These are phyloP conservation scores for Globisporangium rhizosaccharum DNA, from an alignment of 352 stramenopile species.

Conservation along the genomic window DNA sequence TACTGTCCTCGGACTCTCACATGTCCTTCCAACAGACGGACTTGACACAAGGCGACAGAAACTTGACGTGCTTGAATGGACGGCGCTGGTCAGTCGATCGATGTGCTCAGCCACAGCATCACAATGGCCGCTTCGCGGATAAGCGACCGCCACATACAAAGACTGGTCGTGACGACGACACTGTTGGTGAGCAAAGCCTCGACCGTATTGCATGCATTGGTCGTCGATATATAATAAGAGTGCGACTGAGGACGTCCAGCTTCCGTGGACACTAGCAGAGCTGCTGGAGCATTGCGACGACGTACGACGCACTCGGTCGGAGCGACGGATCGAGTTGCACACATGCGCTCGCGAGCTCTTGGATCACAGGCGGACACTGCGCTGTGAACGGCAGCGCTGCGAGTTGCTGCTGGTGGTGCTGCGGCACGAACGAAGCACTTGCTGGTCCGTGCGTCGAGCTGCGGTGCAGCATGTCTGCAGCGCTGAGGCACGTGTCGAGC, in stretches of 20 bases:
- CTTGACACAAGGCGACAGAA: no score
- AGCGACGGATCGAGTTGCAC: constrained; percentile 67
- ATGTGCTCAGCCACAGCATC: no score
- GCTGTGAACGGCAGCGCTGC: constrained; percentile 66
- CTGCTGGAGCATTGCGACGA: constrained; percentile 65
- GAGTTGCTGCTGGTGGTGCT: constrained; percentile 35
- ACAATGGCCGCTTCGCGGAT: no score
- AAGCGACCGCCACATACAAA: no score
- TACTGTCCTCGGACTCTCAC: no score
- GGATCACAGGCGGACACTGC: constrained; percentile 48
- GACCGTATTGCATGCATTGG: no score
- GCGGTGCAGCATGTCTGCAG: constrained; percentile 59
- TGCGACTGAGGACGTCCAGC: neutral
- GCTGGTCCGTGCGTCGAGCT: constrained; percentile 19
- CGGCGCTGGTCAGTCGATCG: no score
- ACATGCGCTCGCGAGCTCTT: constrained; percentile 54
- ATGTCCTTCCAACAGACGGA: no score
- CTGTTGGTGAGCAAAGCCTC: no score
- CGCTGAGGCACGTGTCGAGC: constrained; percentile 48
- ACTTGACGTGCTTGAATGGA: no score
- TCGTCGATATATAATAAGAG: constrained; percentile 1
- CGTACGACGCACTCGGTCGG: constrained; percentile 65
- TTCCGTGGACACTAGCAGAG: neutral
- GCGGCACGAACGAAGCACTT: constrained; percentile 8
- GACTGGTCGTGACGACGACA: no score